Base-by-base conservation (phyloP, 495 filamentous ascomycete species). In the Patellaria atrata region DNA sequence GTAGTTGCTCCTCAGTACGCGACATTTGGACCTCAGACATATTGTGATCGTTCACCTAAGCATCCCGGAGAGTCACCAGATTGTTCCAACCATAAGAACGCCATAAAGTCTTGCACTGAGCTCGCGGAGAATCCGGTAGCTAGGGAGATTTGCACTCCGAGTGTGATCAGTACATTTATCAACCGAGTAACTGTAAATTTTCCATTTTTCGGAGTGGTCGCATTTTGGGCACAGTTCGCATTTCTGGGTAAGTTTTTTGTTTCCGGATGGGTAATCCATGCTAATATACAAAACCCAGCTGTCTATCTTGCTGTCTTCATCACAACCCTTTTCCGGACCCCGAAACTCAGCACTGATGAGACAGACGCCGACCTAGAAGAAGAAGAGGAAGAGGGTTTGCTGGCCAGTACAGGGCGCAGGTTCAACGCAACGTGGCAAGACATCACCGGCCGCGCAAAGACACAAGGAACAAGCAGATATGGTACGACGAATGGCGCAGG, bases 101-200 rank as follows among this genome's bases (percentile, higher is more conserved):
- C 79, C 12, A 70, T 97, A 47, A 74, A 69, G 32, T 74, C 75
- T 18, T 97, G 89, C 59, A 79, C 81, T 16, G 89, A 94, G 52
- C 52, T 65, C 25, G 63, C 76, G 5, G 59, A 69, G 6, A 68
- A 69, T 40, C 53, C 65, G n/a, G 59, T 62, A 20, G 77, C 80
- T 8, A 67, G 68, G 30, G 64, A 71, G 39, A 75, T 93, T 9
- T 97, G 89, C 62, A 96, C 84, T 11, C 83, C 89, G 0, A 87
- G 71, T 28, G 75, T 96, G 29, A 77, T 79, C 45, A 85, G 79
- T 37, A 94, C 82, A 0, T 93, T 97, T 59, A 61, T 96, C 35
- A 94, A 97, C 53, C 75, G 85, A 20, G 68, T 94, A 23, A 91
- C 82, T n/a, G 62, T 96, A 41, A 89, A 87, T 58, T 97, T 84